Conservation (phyloP, 2,329 filamentous ascomycete genomes). For the Cryphonectria parasitica region DNA sequence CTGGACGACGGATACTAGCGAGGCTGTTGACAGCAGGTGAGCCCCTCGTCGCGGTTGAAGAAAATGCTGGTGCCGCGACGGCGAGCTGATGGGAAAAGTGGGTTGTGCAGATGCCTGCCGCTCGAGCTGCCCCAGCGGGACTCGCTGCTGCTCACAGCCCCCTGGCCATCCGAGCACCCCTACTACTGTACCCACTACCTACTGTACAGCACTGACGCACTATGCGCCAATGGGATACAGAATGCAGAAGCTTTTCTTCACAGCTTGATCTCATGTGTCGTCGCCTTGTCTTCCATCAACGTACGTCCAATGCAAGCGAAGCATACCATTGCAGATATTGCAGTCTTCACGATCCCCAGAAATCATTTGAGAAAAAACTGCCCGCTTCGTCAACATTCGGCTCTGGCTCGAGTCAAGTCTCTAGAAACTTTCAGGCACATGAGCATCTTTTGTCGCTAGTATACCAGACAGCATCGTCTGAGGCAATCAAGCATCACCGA, state of each 20-base stretch:
- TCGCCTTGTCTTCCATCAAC: not conserved
- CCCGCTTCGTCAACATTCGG: not conserved
- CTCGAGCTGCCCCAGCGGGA: not conserved
- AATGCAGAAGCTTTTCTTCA: too few relatives aligned
- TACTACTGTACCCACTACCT: not conserved
- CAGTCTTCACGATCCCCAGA: not conserved
- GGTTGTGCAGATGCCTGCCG: slow-evolving; percentile 12
- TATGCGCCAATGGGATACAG: too few relatives aligned
- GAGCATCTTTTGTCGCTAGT: not conserved
- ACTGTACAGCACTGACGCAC: too few relatives aligned
- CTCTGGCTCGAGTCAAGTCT: too few relatives aligned
- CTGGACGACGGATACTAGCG: not conserved
- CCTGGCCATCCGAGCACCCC: not conserved
- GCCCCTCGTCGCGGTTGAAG: slow-evolving; percentile 20
- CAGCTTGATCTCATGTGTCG: not conserved
- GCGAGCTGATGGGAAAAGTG: slow-evolving; percentile 14
- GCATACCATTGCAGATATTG: not conserved
- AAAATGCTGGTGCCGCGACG: slow-evolving; percentile 23
- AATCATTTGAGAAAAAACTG: not conserved
- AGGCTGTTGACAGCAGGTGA: slow-evolving; percentile 15
- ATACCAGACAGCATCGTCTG: not conserved
- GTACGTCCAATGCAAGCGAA: not conserved
- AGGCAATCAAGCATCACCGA: not conserved
- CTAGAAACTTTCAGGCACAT: not conserved
- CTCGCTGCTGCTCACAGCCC: not conserved